Evolutionary conservation across 768 basidiomycete species (phyloP).

Genomic region (Serendipita sp.): DNA sequence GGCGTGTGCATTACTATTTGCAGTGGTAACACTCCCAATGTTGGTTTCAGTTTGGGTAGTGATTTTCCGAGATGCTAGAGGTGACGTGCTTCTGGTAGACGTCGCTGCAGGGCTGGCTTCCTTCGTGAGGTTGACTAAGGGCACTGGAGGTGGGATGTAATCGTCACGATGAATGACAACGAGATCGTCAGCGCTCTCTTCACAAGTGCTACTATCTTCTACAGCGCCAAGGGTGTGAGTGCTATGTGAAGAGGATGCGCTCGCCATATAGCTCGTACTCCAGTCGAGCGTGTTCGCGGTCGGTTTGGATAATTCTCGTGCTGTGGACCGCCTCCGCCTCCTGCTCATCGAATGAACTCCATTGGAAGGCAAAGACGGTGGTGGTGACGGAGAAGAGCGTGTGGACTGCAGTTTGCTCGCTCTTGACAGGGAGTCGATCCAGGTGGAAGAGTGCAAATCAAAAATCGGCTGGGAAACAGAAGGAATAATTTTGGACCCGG

Average conservation of each 20-base stretch:
- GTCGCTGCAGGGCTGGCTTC: background rate
- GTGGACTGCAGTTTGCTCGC: conserved; percentile 6
- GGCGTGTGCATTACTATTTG: background rate
- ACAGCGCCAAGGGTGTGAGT: conserved; percentile 1
- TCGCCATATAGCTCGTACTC: conserved; percentile 80
- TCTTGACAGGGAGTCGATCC: background rate
- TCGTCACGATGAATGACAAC: conserved; percentile 38
- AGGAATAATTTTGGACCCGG: background rate
- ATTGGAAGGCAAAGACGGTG: conserved; percentile 3
- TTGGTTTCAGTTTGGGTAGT: background rate
- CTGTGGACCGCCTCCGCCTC: conserved; percentile 8
- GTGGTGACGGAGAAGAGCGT: conserved; percentile 12
- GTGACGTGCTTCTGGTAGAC: background rate
- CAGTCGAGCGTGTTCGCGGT: conserved; percentile 32
- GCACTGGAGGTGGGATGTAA: conserved; percentile 23
- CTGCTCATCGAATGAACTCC: background rate
- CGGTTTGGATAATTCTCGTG: conserved; percentile 7
- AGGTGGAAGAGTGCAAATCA: background rate
- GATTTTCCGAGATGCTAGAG: background rate
- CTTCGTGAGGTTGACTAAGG: conserved; percentile 22
- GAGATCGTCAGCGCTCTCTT: conserved; percentile 1
- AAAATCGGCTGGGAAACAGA: background rate
- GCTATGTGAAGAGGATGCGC: conserved; percentile 38
- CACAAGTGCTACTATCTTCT: conserved; percentile 18
- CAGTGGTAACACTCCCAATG: background rate